Evolutionary conservation across 169 alveolate genomes (phyloP).

Genomic region (Eimeria maxima): DNA sequence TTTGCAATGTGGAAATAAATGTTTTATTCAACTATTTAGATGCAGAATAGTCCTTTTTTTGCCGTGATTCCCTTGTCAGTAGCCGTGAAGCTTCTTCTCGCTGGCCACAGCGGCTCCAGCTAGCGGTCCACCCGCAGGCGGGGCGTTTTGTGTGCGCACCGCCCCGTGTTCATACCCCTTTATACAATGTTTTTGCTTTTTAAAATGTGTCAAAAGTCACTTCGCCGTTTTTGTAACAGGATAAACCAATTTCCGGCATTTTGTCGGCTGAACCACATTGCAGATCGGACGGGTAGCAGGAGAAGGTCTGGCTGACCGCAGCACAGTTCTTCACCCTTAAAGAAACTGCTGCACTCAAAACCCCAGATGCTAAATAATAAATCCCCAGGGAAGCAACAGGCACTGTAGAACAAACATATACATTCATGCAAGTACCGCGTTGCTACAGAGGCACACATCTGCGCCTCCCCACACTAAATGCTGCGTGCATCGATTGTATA

Average conservation of each 20-base stretch:
- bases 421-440: no score
- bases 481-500: background rate
- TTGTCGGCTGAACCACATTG: no score
- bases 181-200: no score
- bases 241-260: no score
- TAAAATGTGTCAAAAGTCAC: background rate
- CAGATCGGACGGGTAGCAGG: no score
- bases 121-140: slow-evolving; percentile 2
- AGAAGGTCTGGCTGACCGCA: background rate
- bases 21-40: background rate
- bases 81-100: background rate
- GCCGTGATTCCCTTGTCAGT: background rate
- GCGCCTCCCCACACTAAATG: background rate
- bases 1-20: background rate
- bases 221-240: no score
- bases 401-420: background rate
- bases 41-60: background rate
- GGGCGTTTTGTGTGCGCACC: slow-evolving; percentile 16
- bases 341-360: background rate
- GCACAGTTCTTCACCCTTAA: background rate
- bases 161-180: background rate
- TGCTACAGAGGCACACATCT: background rate
- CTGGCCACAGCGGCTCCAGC: background rate
- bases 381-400: background rate
- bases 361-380: background rate